Base-by-base conservation (phyloP, 306 rosid species). In the Aeschynomene evenia region DNA sequence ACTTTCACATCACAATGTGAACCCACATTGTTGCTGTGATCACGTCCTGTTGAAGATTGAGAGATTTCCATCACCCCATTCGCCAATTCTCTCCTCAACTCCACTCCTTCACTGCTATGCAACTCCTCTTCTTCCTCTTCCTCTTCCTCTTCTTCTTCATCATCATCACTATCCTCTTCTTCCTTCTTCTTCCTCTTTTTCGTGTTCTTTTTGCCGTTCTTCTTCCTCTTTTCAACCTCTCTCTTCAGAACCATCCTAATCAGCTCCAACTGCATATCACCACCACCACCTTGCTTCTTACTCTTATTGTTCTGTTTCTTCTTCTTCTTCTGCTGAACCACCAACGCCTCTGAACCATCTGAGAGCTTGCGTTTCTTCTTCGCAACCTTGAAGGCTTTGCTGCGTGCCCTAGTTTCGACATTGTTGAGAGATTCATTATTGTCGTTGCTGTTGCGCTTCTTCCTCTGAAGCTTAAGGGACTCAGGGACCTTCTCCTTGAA, bases 51-150 rank as follows among this genome's bases (percentile, higher is more conserved):
- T 14, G 84, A 77, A 21, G 92, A 87, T 1, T 95, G 85, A 23
- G 99, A 83, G 42, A 95, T 95, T 48, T 91, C 96, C 99, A 95
- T 95, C 6, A 83, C 80, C n/a, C 99, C 99, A 50, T 95, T 84
- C 0, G 97, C 95, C 80, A 95, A 87, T 73, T 95, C 88, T 70
- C 91, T 87, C 37, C 81, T 91, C 55, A 95, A 74, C 70, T 81
- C 95, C 40, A 62, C 85, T 40, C 70, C 85, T 29, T 80, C 73
- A 39, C 65, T 81, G 40, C 70, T 74, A 5, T 80, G 50, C 60
- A 77, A 77, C 53, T 80, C 91, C 12, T 26, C 63, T 10, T 66
- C 77, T 40, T 60, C 65, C 31, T 54, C 72, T 28, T 75, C 73
- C 12, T 57, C 57, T 22, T 64, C 63, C n/a, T 62, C 65, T 45